Evolutionary conservation across 2,329 filamentous ascomycete genomes (phyloP).

Genomic region (Magnaporthiopsis poae): DNA sequence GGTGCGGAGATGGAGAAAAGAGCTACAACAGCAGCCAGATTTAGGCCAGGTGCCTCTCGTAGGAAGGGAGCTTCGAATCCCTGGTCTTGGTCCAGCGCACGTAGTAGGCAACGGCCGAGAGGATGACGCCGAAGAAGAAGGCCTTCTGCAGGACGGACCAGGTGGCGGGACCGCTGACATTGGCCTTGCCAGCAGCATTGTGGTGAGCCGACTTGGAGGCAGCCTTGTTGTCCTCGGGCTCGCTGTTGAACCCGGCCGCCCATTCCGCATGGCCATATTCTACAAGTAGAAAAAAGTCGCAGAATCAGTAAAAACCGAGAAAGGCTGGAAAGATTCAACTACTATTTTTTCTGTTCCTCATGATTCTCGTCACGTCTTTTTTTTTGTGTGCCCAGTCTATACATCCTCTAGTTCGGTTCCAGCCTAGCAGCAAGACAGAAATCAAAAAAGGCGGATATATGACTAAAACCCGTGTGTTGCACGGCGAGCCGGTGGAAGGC

Average conservation of each 20-base stretch:
- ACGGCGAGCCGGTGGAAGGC: constrained; percentile 11
- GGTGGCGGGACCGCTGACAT: background rate
- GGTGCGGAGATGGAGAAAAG: background rate
- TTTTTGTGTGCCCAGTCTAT: background rate
- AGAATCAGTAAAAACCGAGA: constrained; percentile 22
- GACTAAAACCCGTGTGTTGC: background rate
- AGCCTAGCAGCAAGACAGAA: constrained; percentile 4
- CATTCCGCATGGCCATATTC: constrained; percentile 27
- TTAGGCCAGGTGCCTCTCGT: constrained; percentile 36
- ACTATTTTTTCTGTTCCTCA: constrained; percentile 3
- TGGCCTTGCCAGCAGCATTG: constrained; percentile 14
- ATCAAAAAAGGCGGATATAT: background rate
- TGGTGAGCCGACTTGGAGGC: constrained; percentile 13
- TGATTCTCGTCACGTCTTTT: background rate
- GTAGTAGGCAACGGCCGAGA: constrained; percentile 35
- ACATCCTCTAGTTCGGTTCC: background rate
- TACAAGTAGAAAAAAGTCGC: constrained; percentile 19
- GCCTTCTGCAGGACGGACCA: constrained; percentile 40
- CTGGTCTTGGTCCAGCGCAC: constrained; percentile 29
- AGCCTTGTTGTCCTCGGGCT: constrained; percentile 16
- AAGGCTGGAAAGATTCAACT: background rate
- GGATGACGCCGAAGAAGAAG: constrained; percentile 39
- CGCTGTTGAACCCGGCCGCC: constrained; percentile 26
- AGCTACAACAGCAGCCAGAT: background rate
- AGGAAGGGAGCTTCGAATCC: constrained; percentile 21